These are phyloP conservation scores for Tubosaeta sp. DNA, from an alignment of 768 basidiomycete genomes.

Conservation along the genomic window DNA sequence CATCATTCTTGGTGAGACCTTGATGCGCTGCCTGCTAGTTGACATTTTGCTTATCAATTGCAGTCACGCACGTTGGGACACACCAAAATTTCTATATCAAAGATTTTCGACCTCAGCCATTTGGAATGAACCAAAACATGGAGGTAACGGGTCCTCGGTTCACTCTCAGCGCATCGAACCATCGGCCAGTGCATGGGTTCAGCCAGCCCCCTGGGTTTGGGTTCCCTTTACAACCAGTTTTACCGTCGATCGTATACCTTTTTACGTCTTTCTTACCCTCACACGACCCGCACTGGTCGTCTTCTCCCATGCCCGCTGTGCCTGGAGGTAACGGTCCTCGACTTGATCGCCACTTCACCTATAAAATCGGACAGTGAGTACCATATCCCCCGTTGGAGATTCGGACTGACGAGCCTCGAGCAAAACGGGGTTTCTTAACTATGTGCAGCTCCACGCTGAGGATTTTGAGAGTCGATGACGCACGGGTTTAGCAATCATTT, in stretches of 20 bases:
- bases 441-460: constrained; percentile 36
- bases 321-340: constrained; percentile 14
- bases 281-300: constrained; percentile 38
- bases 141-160: constrained; percentile 2
- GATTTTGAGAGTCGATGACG: constrained; percentile 27
- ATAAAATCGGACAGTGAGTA: constrained; percentile 29
- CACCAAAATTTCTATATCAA: constrained; percentile 39
- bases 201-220: constrained; percentile 14
- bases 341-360: constrained; percentile 28
- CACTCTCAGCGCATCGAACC: constrained; percentile 6
- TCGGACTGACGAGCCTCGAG: too few relatives aligned
- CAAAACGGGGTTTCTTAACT: constrained; percentile 35
- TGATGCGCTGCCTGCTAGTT: not conserved
- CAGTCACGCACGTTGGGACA: constrained; percentile 40
- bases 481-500: not conserved
- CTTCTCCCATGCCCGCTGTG: constrained; percentile 28
- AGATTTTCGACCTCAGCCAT: constrained; percentile 29
- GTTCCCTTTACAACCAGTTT: constrained; percentile 14
- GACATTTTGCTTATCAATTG: not conserved
- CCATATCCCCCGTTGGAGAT: not conserved
- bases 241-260: constrained; percentile 41
- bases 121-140: constrained; percentile 11
- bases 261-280: constrained; percentile 35
- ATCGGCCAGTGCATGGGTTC: constrained; percentile 13
- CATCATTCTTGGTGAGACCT: constrained; percentile 37